Evolutionary conservation across 345 rosid species (phyloP).

Genomic region (Microcos paniculata): DNA sequence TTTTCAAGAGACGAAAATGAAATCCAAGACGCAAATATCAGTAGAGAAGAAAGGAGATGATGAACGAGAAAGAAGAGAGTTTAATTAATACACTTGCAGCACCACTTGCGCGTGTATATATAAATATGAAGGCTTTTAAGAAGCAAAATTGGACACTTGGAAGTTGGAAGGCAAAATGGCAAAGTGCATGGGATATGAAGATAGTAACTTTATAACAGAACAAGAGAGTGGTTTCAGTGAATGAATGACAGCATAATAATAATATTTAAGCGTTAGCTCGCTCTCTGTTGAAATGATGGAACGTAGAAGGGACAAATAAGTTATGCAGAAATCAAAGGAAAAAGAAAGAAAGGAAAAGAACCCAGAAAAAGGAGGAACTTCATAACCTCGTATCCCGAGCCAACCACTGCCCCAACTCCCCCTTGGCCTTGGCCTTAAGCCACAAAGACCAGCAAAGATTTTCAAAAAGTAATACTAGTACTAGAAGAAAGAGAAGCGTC

Average conservation of each 20-base stretch:
- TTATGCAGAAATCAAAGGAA: slow-evolving; percentile 16
- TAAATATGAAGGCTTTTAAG: background rate
- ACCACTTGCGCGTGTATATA: background rate
- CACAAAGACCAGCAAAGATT: slow-evolving; percentile 13
- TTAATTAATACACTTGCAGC: background rate
- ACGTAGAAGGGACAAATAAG: slow-evolving; percentile 41
- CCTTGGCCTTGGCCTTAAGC: too few relatives aligned
- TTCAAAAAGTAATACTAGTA: background rate
- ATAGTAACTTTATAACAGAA: background rate
- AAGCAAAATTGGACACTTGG: background rate
- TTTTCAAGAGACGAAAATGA: slow-evolving; percentile 19
- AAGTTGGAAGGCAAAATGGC: background rate
- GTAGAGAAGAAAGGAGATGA: background rate
- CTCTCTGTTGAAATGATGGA: slow-evolving; percentile 39
- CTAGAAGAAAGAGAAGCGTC: slow-evolving; percentile 19
- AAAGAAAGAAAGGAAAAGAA: slow-evolving; percentile 11
- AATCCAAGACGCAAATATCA: background rate
- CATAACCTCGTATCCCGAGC: slow-evolving; percentile 37
- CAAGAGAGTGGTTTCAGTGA: slow-evolving; percentile 25
- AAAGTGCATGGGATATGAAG: background rate
- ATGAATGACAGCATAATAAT: slow-evolving; percentile 28
- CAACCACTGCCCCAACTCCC: background rate
- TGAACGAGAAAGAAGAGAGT: background rate
- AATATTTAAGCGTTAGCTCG: background rate
- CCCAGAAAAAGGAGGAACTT: slow-evolving; percentile 16